phyloP scores from a whole-genome alignment of 2,329 filamentous ascomycete genomes.

The Ophiostoma australiae region DNA sequence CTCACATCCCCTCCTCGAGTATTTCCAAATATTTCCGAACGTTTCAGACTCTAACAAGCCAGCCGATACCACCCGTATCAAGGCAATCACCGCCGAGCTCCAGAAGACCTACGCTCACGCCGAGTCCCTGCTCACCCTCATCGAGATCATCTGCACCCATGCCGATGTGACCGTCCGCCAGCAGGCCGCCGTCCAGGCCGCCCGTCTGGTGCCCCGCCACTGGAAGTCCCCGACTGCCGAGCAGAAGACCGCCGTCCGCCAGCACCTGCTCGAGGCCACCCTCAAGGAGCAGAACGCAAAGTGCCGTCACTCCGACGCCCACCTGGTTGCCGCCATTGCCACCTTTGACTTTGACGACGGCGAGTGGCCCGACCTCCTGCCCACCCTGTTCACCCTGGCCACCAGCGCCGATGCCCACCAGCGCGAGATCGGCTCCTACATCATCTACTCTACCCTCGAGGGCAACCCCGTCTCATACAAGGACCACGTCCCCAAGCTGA shows the following conservation, averaged over 20 bases:
- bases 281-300: slow-evolving; percentile 72
- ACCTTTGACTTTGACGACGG: slow-evolving; percentile 81
- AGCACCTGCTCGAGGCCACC: slow-evolving; percentile 77
- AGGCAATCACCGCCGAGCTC: slow-evolving; percentile 81
- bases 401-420: slow-evolving; percentile 69
- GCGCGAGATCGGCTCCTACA: slow-evolving; percentile 86
- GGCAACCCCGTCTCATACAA: slow-evolving; percentile 78
- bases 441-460: slow-evolving; percentile 88
- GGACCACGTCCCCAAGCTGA: slow-evolving; percentile 73
- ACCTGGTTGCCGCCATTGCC: slow-evolving; percentile 82
- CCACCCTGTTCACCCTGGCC: slow-evolving; percentile 72
- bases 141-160: slow-evolving; percentile 83
- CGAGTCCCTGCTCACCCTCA: slow-evolving; percentile 74
- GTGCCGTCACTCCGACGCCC: slow-evolving; percentile 79
- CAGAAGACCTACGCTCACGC: slow-evolving; percentile 87
- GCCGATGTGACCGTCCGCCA: slow-evolving; percentile 70
- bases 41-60: slow-evolving; percentile 16
- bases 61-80: slow-evolving; percentile 87
- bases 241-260: slow-evolving; percentile 75
- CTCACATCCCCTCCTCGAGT: slow-evolving; percentile 8
- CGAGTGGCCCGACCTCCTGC: slow-evolving; percentile 77
- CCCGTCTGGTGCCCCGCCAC: slow-evolving; percentile 77
- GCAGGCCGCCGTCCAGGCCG: slow-evolving; percentile 83
- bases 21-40: background rate
- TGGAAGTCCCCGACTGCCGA: slow-evolving; percentile 69